Base-by-base conservation (phyloP, 2,329 filamentous ascomycete genomes). In the Pseudonectria foliicola region DNA sequence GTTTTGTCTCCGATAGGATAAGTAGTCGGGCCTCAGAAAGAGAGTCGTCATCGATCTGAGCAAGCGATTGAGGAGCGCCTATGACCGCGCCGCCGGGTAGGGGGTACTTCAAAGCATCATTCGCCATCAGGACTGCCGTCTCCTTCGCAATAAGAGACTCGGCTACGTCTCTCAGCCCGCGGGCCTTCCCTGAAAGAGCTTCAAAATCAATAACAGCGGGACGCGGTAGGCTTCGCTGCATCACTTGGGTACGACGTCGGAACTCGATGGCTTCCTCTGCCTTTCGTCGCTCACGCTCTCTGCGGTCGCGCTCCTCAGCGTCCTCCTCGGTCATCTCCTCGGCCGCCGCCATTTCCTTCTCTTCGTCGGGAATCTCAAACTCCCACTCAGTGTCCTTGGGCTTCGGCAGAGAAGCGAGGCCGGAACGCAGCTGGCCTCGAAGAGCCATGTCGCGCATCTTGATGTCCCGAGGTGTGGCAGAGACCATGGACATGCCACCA, bases 321-420 rank as follows among this genome's bases (percentile, higher is more conserved):
- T 74, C 71, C 47, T 75, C 71, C 35, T 75, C 74, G 10, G 72
- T 52, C 34, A 77, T 69, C 15, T 71, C 65, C 4, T 62, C 62
- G 2, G 55, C 49, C n/a, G 54, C 50, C 16, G 42, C 60, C 3
- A 64, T 53, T 48, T 92, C 85, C 42, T 75, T 67, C 44, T 83
- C 72, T 44, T 95, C 88, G 27, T 93, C 87, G 0, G 90, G 90
- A 24, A 94, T 66, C 56, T 95, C 90, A 29, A 96, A 77, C 48
- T 96, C 92, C 82, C 86, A 96, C 46, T 95, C 89, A 0, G 79
- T 83, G 54, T 95, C 87, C 54, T 94, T 95, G 1, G 92, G 92
- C 54, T 85, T 93, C 1, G 92, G 92, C 12, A 98, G 70, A 14
- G 85, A 79, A 4, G 86, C 75, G n/a, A 98, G 74, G 27, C 82